A percentile compares a stretch with the other conserved stretches of the same genome.
phyloP scores from a whole-genome alignment of 1,139 yeast genomes.

The Nakaseomyces bracarensis region DNA sequence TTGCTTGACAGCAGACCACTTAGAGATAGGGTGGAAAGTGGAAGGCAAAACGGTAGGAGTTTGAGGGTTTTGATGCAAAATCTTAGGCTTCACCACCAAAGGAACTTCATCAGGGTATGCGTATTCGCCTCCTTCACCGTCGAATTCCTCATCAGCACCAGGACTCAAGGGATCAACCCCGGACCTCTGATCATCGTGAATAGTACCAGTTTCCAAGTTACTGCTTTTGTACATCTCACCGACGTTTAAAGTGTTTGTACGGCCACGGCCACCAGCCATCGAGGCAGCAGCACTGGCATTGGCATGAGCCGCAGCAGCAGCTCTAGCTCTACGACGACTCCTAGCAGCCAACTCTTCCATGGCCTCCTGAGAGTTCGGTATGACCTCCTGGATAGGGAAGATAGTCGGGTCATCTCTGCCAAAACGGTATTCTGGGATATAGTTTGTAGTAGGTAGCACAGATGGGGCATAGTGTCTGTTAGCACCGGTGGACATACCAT shows the following conservation, averaged over 20 bases:
- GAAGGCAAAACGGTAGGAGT: constrained; percentile 34
- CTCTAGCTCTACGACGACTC: constrained; percentile 5
- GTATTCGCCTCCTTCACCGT: constrained; percentile 2
- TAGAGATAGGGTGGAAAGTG: constrained; percentile 32
- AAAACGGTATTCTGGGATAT: constrained; percentile 21
- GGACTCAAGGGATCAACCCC: constrained; percentile 6
- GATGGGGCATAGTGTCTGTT: constrained; percentile 3
- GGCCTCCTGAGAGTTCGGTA: constrained; percentile 19
- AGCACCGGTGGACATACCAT: constrained; percentile 3
- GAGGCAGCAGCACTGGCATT: not conserved
- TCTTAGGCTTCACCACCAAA: constrained; percentile 32
- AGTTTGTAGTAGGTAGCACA: constrained; percentile 18
- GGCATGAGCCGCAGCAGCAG: constrained; percentile 4
- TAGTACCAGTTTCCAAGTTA: constrained; percentile 5
- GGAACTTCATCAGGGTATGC: constrained; percentile 16
- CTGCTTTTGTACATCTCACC: constrained; percentile 11
- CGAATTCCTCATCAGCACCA: constrained; percentile 2
- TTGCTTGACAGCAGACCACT: constrained; percentile 30
- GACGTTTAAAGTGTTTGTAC: constrained; percentile 19
- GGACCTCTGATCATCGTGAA: constrained; percentile 8
- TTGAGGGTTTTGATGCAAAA: constrained; percentile 32
- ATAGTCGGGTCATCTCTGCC: constrained; percentile 11
- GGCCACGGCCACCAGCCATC: not conserved
- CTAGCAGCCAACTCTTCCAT: constrained; percentile 5
- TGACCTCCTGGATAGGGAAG: constrained; percentile 29